Evolutionary conservation across 2,329 filamentous ascomycete species (phyloP).

Genomic region (Berkeleyomyces basicola): DNA sequence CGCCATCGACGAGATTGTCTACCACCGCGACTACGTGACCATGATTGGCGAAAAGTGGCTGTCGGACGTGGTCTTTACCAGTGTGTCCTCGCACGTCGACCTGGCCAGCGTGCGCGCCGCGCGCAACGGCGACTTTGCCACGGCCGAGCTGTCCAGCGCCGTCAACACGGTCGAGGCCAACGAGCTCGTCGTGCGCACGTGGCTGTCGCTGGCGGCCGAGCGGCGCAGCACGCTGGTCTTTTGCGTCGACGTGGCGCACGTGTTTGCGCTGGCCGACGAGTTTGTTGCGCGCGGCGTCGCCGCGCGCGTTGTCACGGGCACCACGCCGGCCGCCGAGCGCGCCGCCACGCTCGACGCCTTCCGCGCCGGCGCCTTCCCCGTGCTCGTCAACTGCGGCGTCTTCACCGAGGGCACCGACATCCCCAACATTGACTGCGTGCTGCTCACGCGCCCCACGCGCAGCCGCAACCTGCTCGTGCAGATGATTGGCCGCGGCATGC

Average conservation of each 20-base stretch:
- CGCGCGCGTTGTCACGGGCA: constrained; percentile 71
- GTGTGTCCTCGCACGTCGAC: constrained; percentile 68
- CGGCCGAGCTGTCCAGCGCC: constrained; percentile 56
- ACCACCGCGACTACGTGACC: constrained; percentile 59
- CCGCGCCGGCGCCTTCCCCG: constrained; percentile 52
- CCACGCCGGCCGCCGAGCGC: constrained; percentile 54
- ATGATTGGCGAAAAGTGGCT: constrained; percentile 82
- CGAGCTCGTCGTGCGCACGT: constrained; percentile 68
- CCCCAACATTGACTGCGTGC: constrained; percentile 85
- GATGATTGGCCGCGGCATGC: constrained; percentile 93
- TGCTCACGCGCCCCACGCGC: constrained; percentile 74
- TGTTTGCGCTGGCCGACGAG: constrained; percentile 52
- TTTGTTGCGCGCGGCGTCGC: constrained; percentile 69
- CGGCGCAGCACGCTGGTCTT: constrained; percentile 83
- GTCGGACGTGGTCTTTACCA: constrained; percentile 83
- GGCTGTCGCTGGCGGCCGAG: constrained; percentile 57
- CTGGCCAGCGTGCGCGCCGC: constrained; percentile 44
- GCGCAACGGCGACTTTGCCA: constrained; percentile 57
- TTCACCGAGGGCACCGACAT: constrained; percentile 98
- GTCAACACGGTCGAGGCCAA: constrained; percentile 76
- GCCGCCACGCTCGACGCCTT: constrained; percentile 60
- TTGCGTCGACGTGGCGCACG: constrained; percentile 79
- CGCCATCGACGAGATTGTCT: constrained; percentile 89
- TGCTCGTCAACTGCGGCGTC: constrained; percentile 86
- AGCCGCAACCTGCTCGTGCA: constrained; percentile 90